phyloP scores from a whole-genome alignment of 2,329 filamentous ascomycete genomes.

The Xylariaceae sp. region DNA sequence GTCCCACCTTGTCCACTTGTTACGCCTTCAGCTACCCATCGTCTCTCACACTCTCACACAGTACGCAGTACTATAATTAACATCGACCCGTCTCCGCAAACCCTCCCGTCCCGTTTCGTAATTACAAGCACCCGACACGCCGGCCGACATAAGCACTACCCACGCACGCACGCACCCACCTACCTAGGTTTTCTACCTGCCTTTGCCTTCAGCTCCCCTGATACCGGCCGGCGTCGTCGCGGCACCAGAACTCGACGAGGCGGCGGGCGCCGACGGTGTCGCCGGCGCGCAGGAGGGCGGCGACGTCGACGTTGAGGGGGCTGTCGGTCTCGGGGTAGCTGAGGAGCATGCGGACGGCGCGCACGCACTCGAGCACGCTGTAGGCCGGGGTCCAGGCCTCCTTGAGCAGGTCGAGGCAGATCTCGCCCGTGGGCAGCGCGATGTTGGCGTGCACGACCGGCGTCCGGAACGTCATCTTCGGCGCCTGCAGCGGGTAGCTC shows the following conservation, averaged over 20 bases:
- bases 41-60: no score
- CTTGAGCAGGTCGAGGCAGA: constrained; percentile 86
- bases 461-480: constrained; percentile 79
- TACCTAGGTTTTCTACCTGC: background rate
- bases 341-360: constrained; percentile 72
- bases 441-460: constrained; percentile 85
- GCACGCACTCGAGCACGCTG: constrained; percentile 74
- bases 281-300: constrained; percentile 68
- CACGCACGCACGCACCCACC: background rate
- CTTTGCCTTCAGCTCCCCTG: constrained; percentile 38
- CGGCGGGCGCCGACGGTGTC: constrained; percentile 69
- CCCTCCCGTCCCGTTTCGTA: no score
- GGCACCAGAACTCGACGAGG: constrained; percentile 72
- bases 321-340: constrained; percentile 70
- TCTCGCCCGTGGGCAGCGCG: constrained; percentile 73
- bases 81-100: no score
- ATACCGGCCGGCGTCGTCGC: constrained; percentile 51
- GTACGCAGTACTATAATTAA: no score
- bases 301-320: constrained; percentile 79
- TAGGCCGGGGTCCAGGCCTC: constrained; percentile 85
- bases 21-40: no score
- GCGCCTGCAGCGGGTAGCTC: constrained; percentile 78
- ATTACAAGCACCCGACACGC: no score
- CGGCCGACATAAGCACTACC: no score
- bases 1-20: background rate